phyloP scores from a whole-genome alignment of 148 eudicot species.

The Rhododendron mucronatum region DNA sequence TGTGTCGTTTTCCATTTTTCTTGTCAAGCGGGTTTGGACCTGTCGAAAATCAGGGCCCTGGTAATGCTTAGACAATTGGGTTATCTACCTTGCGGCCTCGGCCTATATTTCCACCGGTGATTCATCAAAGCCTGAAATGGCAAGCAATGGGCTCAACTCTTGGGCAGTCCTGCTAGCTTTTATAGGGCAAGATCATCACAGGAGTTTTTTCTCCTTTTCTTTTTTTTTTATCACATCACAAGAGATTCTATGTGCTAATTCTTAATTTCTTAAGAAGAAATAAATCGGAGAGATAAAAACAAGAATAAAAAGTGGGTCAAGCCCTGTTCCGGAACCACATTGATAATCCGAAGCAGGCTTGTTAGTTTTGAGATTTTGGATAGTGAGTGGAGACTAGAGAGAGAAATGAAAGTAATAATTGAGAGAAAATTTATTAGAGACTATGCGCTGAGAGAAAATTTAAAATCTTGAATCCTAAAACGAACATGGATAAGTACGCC shows the following conservation, averaged over 20 bases:
- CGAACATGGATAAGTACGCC: not conserved
- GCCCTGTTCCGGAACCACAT: too few species aligned
- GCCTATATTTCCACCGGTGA: not conserved
- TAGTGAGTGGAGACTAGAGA: too few species aligned
- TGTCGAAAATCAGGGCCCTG: not conserved
- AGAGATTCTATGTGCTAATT: not conserved
- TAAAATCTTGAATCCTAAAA: too few species aligned
- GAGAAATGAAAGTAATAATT: too few species aligned
- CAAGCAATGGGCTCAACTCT: not conserved
- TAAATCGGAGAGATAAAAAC: not conserved
- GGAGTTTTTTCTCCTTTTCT: too few species aligned
- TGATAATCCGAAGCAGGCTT: too few species aligned
- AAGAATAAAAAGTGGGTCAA: not conserved
- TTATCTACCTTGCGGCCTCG: not conserved
- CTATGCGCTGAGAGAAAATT: too few species aligned
- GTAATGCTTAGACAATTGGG: not conserved
- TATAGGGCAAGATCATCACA: not conserved
- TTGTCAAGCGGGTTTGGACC: not conserved
- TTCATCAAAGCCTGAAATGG: not conserved
- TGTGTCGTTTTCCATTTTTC: not conserved
- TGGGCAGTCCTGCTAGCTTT: not conserved
- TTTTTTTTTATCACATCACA: too few species aligned
- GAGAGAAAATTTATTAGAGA: too few species aligned
- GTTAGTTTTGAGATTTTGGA: too few species aligned
- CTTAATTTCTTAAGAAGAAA: too few species aligned